A percentile compares a stretch with the other conserved stretches of the same genome.
These are phyloP conservation scores for Endocalyx cinctus DNA, from an alignment of 2,329 filamentous ascomycete genomes.

Conservation along the genomic window DNA sequence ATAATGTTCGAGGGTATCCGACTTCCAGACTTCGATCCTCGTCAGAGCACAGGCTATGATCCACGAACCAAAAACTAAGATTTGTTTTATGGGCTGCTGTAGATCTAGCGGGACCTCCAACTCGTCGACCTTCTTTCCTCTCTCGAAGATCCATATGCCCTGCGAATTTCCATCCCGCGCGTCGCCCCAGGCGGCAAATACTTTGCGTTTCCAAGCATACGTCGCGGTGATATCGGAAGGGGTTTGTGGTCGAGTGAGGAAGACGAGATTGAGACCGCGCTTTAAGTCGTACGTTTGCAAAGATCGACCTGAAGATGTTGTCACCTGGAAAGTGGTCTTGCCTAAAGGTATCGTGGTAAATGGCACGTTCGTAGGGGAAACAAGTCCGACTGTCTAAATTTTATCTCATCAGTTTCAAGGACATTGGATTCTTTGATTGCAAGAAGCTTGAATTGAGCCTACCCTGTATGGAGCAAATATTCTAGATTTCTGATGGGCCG, in stretches of 20 bases:
- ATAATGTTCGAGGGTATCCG: conserved; percentile 78
- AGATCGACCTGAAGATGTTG: conserved; percentile 83
- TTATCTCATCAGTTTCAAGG: no score
- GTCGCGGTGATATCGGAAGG: conserved; percentile 82
- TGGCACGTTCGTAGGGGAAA: conserved; percentile 84
- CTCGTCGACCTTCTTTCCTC: conserved; percentile 78
- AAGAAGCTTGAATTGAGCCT: no score
- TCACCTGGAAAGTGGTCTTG: conserved; percentile 95
- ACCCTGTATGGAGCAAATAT: conserved; percentile 94
- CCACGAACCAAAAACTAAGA: conserved; percentile 87
- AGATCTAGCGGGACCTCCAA: conserved; percentile 63
- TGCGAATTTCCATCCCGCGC: conserved; percentile 44
- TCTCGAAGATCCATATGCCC: conserved; percentile 87
- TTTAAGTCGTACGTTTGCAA: conserved; percentile 95
- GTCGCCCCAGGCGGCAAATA: conserved; percentile 88
- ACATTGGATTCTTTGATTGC: no score
- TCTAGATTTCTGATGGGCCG: conserved; percentile 55
- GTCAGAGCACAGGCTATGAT: conserved; percentile 74
- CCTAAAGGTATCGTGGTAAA: conserved; percentile 87
- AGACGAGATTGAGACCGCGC: conserved; percentile 84
- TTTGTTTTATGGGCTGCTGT: conserved; percentile 66
- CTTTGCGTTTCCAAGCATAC: conserved; percentile 77
- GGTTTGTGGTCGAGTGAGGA: conserved; percentile 87
- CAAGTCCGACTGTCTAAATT: conserved; percentile 78
- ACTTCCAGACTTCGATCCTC: conserved; percentile 86